Evolutionary conservation across 1,284 basidiomycete genomes (phyloP).

Genomic region (Sanguinoderma infundibulare): DNA sequence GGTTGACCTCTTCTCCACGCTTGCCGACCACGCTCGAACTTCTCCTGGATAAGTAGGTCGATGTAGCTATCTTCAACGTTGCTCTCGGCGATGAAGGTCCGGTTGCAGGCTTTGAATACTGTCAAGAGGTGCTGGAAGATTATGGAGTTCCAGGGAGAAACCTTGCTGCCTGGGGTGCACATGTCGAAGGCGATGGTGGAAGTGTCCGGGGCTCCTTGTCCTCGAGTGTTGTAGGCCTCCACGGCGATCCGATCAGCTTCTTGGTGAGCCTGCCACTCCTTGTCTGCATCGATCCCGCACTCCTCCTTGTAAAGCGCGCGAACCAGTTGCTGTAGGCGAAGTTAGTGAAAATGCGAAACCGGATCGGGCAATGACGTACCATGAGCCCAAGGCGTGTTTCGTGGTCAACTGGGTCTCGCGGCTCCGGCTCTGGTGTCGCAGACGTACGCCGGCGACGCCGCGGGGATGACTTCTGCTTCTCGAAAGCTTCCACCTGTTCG

Average conservation of each 20-base stretch:
- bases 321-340: neutral
- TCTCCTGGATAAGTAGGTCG: neutral
- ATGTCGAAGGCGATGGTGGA: neutral
- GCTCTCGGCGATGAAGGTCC: neutral
- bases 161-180: neutral
- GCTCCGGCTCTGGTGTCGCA: neutral
- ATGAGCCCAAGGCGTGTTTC: neutral
- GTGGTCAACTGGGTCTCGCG: neutral
- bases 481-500: too few species aligned
- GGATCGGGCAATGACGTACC: neutral
- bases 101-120: neutral
- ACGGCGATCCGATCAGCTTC: neutral
- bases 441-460: neutral
- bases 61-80: neutral
- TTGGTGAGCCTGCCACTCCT: neutral
- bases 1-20: neutral
- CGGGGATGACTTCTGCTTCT: neutral
- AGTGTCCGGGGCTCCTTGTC: neutral
- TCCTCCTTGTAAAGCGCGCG: neutral
- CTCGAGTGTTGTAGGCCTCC: neutral
- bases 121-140: neutral
- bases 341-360: neutral
- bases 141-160: neutral
- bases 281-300: neutral
- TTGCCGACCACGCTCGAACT: neutral